Conservation (phyloP, 2,329 filamentous ascomycete genomes). For the Penicillium occitanis region DNA sequence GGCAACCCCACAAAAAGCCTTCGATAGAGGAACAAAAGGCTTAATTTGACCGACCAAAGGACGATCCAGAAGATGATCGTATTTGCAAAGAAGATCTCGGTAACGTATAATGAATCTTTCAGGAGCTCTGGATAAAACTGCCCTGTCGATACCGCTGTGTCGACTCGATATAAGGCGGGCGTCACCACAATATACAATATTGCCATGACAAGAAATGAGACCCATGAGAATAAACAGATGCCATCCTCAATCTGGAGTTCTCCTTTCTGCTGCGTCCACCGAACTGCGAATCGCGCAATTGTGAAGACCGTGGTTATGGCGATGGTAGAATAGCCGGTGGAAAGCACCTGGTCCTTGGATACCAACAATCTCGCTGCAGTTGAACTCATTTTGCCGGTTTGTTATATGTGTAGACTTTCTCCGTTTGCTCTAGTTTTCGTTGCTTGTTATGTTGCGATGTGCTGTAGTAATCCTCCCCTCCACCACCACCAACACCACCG, state of each 20-base stretch:
- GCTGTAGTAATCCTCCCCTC: background rate
- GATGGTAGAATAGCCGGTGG: slow-evolving; percentile 26
- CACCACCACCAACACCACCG: slow-evolving; percentile 1
- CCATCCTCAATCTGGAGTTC: slow-evolving; percentile 21
- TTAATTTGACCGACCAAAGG: slow-evolving; percentile 45
- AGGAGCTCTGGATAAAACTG: slow-evolving; percentile 31
- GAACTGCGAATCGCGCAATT: slow-evolving; percentile 20
- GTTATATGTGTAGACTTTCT: background rate
- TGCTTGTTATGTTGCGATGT: background rate
- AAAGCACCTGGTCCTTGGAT: slow-evolving; percentile 20
- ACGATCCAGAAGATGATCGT: slow-evolving; percentile 41
- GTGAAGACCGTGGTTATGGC: slow-evolving; percentile 24
- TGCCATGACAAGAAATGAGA: slow-evolving; percentile 31
- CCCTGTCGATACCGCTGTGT: slow-evolving; percentile 25
- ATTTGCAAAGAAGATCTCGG: slow-evolving; percentile 42
- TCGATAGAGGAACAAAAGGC: slow-evolving; percentile 42
- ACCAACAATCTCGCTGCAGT: slow-evolving; percentile 9
- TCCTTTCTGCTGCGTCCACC: slow-evolving; percentile 13
- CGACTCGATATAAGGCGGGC: slow-evolving; percentile 35
- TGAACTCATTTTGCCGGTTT: slow-evolving; percentile 17
- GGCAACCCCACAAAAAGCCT: slow-evolving; percentile 36
- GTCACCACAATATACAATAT: slow-evolving; percentile 39
- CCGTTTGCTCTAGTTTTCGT: background rate
- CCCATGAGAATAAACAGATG: slow-evolving; percentile 22
- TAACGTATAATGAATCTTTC: slow-evolving; percentile 33